Base-by-base conservation (phyloP, 2,329 filamentous ascomycete species). In the Didymosphaeria variabile region DNA sequence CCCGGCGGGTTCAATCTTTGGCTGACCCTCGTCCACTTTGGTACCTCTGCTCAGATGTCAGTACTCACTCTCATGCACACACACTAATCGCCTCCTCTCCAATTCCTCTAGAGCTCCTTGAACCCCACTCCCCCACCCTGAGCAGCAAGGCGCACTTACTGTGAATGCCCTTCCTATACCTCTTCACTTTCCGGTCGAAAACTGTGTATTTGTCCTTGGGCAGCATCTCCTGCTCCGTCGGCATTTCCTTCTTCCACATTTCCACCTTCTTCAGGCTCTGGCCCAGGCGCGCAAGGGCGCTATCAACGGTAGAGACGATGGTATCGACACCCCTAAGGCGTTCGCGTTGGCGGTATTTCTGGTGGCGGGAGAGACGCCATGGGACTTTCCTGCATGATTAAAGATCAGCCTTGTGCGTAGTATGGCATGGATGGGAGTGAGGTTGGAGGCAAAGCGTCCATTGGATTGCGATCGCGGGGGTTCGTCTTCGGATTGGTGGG, bases 141-240 rank as follows among this genome's bases (percentile, higher is more conserved):
- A 29, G 17, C 13, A 38, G 26, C 13, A 31, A 36, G 29, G 36
- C 31, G 15, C 21, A 88, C 93, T 72, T 86, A 97, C 94, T 98
- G 82, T 98, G 94, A 79, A 99, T 94, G 58, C 93, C 92, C 88
- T 99, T 99, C 77, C 95, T 86, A 80, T 98, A 99, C 72, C 88
- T 90, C 88, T 94, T 97, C 79, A 91, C 93, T 81, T 98, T 97
- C 72, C 94, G 90, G 80, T 97, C 94, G 80, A 98, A 99, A 74
- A 99, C 91, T 31, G 93, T 97, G 83, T 99, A 99, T 83, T 99
- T 99, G 83, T 99, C 95, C 80, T 88, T 91, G 50, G 95, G 91
- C 78, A 97, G 78, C 95, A 99, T 99, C 85, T 98, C 93, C 74
- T 88, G 86, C 85, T 99, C 95, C 29, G 88, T 91, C 23, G 95